Evolutionary conservation across 2,329 filamentous ascomycete species (phyloP), one percentile per base, ranked within the genome.

Genomic region (Aurifilum marmelostoma): DNA sequence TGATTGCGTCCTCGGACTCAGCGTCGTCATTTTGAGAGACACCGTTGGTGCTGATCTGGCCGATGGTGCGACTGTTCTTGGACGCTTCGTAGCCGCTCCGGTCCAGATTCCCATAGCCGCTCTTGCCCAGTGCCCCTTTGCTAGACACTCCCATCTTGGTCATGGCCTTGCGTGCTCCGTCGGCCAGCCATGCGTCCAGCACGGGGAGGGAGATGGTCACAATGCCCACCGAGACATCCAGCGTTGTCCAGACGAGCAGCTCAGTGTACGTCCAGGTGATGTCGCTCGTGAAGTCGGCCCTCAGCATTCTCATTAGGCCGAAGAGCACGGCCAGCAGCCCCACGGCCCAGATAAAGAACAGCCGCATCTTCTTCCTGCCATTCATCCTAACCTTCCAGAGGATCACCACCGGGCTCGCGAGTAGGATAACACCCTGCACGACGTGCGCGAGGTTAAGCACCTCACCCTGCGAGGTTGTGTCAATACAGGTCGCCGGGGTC

Each of bases 321-420:
- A 75, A 77, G 50, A 79, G 68, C 47, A 76, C 76, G 37, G 75
- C 74, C 47, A 79, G 67, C 14, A 73, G 72, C 14, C 79, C 78
- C 34, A 76, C 73, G 14, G 69, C 73, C 73, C 79, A 80, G 41
- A 79, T 74, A 27, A 76, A 41, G 61, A 75, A 77, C 2, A 80
- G 71, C 8, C 77, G 73, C 16, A 73, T 47, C 63, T 79, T 80
- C 41, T 75, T 78, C 8, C 64, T 65, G 34, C 66, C 72, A 1
- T 74, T 71, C 73, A 80, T 78, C 16, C 72, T 71, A 1, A 80
- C 74, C 43, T 75, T 76, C 76, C 76, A 80, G 6, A 80, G 68
- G 1, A 80, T 76, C n/a, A 79, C 74, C 8, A 80, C 68, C 2
- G 79, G 79, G 0, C 77, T 75, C 2, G 73, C 56, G n/a, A 80